These are phyloP conservation scores for Fagopyrum tataricum DNA, from an alignment of 148 eudicot genomes.

Conservation along the genomic window DNA sequence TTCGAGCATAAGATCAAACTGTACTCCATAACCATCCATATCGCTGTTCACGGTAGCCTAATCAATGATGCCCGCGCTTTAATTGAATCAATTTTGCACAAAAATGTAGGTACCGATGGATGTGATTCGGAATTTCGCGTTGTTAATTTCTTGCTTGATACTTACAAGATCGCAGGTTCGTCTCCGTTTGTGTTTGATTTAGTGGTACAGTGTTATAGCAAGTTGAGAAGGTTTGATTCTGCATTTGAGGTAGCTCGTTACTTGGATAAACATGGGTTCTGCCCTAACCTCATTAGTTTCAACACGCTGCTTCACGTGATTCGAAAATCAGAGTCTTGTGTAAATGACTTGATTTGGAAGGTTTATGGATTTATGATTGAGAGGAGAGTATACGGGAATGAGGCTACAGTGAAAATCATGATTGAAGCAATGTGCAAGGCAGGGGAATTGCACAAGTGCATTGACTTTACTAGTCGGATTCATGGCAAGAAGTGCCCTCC, in stretches of 20 bases:
- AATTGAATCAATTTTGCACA: constrained; percentile 49
- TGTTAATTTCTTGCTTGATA: constrained; percentile 44
- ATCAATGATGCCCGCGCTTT: constrained; percentile 58
- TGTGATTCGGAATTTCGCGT: constrained; percentile 21
- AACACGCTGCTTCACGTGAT: constrained; percentile 59
- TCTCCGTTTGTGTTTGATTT: constrained; percentile 74
- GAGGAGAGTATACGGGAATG: constrained; percentile 54
- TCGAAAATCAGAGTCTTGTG: constrained; percentile 41
- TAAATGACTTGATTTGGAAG: constrained; percentile 45
- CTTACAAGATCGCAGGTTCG: constrained; percentile 36
- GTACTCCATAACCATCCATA: constrained; percentile 61
- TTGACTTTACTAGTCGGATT: constrained; percentile 57
- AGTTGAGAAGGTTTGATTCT: constrained; percentile 48
- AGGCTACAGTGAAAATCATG: constrained; percentile 49
- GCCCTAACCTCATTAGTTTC: constrained; percentile 46
- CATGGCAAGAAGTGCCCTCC: constrained; percentile 71
- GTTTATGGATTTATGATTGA: constrained; percentile 70
- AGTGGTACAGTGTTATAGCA: constrained; percentile 68
- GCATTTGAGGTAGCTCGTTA: constrained; percentile 53
- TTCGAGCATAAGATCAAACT: constrained; percentile 33
- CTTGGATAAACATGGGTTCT: constrained; percentile 59
- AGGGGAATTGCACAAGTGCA: constrained; percentile 53
- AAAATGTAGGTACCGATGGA: constrained; percentile 14
- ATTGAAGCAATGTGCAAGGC: constrained; percentile 65
- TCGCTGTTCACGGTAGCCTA: constrained; percentile 45